Percentiles rank a stretch among this genome's conserved stretches.
Evolutionary conservation across 768 basidiomycete species (phyloP).

Genomic region (Mycena rosella): DNA sequence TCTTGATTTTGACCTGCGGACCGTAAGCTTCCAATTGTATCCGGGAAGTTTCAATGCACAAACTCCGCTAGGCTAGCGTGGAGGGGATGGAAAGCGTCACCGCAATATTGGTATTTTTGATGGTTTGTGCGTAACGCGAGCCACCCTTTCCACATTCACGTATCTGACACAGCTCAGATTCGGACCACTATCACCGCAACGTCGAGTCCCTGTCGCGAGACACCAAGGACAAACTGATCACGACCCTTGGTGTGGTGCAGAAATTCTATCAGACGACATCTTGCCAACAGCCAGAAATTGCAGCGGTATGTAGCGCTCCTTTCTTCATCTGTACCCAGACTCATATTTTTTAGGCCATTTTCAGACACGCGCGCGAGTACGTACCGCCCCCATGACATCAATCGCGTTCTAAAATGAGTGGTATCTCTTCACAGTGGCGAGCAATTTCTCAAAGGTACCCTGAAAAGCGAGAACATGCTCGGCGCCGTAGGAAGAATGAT

Average conservation of each 20-base stretch:
- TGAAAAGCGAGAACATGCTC: slow-evolving; percentile 9
- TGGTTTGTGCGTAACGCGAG: slow-evolving; percentile 10
- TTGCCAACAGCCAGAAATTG: no score
- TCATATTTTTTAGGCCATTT: not conserved
- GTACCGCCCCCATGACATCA: not conserved
- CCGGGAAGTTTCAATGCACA: no score
- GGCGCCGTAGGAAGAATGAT: slow-evolving; percentile 8
- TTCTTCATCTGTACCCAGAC: not conserved
- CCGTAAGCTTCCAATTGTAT: no score
- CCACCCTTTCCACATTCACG: no score
- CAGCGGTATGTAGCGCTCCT: not conserved
- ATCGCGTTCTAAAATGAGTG: not conserved
- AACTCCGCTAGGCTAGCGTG: not conserved
- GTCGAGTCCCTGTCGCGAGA: not conserved
- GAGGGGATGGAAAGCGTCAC: slow-evolving; percentile 9
- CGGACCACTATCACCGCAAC: slow-evolving; percentile 10
- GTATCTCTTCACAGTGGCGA: not conserved
- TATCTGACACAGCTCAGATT: not conserved
- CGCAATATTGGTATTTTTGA: not conserved
- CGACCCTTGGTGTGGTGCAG: not conserved
- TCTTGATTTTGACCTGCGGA: not conserved
- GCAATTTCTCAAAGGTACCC: not conserved
- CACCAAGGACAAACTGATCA: slow-evolving; percentile 3
- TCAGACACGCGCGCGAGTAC: not conserved
- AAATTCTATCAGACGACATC: not conserved